These are phyloP conservation scores for Capniomyces stellatus DNA, from an alignment of 371 early-diverging fungal species.

Conservation along the genomic window DNA sequence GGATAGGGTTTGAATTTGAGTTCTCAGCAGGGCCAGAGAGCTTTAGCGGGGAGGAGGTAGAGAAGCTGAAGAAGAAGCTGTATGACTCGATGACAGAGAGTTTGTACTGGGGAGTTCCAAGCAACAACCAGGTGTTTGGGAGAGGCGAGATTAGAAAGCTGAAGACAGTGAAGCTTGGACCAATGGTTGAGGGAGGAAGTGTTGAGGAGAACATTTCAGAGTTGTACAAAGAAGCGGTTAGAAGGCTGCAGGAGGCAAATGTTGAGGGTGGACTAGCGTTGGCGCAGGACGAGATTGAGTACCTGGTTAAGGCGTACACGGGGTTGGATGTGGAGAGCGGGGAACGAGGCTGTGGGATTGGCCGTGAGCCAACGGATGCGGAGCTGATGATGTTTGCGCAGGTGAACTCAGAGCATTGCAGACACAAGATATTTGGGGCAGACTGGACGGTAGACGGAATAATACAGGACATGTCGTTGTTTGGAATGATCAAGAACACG, in stretches of 20 bases:
- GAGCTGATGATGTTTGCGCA: constrained; percentile 98
- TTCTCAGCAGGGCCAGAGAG: constrained; percentile 2
- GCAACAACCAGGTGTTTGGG: constrained; percentile 45
- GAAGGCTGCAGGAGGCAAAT: constrained; percentile 58
- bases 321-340: constrained; percentile 19
- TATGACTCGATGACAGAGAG: constrained; percentile 92
- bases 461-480: constrained; percentile 57
- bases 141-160: constrained; percentile 58
- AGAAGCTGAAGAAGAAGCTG: constrained; percentile 32
- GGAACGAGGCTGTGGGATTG: constrained; percentile 17
- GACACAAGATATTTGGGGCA: constrained; percentile 95
- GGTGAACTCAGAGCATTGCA: constrained; percentile 96
- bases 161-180: constrained; percentile 34
- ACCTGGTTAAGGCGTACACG: constrained; percentile 71
- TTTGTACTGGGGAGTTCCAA: constrained; percentile 38
- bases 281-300: constrained; percentile 85
- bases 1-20: constrained; percentile 38
- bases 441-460: constrained; percentile 86
- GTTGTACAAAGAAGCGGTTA: constrained; percentile 27
- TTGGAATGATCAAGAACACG: constrained; percentile 87
- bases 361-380: constrained; percentile 87
- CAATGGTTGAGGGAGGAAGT: neutral
- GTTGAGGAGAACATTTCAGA: constrained; percentile 6
- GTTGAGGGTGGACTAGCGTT: constrained; percentile 78
- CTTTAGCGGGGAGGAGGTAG: neutral